phyloP scores from a whole-genome alignment of 2,329 filamentous ascomycete genomes.

The Trichoderma lentiforme region DNA sequence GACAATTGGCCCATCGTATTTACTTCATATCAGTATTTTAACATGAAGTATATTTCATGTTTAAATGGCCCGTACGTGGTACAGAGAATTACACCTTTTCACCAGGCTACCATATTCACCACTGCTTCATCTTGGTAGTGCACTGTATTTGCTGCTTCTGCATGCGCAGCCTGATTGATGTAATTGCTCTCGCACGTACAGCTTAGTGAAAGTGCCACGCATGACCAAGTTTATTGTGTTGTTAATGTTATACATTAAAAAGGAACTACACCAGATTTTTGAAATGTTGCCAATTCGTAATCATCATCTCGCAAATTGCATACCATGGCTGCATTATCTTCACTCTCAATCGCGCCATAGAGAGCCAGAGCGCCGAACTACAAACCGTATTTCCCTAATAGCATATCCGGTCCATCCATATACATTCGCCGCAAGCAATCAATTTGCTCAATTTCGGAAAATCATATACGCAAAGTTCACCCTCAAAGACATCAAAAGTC shows the following conservation, averaged over 20 bases:
- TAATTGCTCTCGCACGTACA: not conserved
- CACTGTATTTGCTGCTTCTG: not conserved
- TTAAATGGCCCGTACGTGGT: not conserved
- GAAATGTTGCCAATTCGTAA: not conserved
- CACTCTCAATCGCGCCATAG: not conserved
- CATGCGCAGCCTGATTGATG: not conserved
- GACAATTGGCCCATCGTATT: not conserved
- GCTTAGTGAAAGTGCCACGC: not conserved
- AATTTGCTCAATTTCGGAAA: not conserved
- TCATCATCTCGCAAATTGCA: not conserved
- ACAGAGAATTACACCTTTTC: not conserved
- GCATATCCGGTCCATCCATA: not conserved
- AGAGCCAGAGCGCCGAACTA: not conserved
- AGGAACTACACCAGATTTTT: not conserved
- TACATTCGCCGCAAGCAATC: not conserved
- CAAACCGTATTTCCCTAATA: not conserved
- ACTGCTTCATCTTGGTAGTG: not conserved
- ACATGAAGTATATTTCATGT: not conserved
- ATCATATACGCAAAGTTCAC: not conserved
- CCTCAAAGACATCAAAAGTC: not conserved
- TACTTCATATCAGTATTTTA: not conserved
- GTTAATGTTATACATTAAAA: not conserved
- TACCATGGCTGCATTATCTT: not conserved
- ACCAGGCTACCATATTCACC: not conserved
- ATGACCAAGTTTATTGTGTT: not conserved